These are phyloP conservation scores for Leccinum discolor DNA, from an alignment of 1,284 basidiomycete species.

Conservation along the genomic window DNA sequence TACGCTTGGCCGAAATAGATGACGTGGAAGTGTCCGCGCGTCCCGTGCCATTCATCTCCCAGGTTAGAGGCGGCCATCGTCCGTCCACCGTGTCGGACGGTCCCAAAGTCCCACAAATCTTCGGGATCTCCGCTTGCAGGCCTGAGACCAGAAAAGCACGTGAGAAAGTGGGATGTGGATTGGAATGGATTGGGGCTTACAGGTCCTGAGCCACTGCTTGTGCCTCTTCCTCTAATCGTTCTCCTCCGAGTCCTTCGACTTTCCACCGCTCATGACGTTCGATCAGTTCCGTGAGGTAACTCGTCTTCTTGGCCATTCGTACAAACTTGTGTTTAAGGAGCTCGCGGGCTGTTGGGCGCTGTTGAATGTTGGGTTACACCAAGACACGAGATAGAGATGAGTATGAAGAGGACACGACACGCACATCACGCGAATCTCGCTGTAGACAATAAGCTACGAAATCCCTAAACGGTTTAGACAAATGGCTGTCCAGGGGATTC, in stretches of 20 bases:
- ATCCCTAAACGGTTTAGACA: slow-evolving; percentile 91
- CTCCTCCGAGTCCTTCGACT: slow-evolving; percentile 71
- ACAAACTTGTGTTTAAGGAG: slow-evolving; percentile 97
- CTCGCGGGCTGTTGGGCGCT: slow-evolving; percentile 94
- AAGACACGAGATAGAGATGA: neutral
- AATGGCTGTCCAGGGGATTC: slow-evolving; percentile 91
- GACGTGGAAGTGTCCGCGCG: no score
- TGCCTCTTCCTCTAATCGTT: slow-evolving; percentile 32
- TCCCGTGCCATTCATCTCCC: no score
- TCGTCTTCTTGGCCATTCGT: slow-evolving; percentile 91
- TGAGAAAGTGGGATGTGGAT: slow-evolving; percentile 21
- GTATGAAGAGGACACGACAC: slow-evolving; percentile 25
- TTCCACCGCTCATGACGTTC: slow-evolving; percentile 94
- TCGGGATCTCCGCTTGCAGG: no score
- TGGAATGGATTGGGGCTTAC: slow-evolving; percentile 34
- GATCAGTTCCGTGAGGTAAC: slow-evolving; percentile 92
- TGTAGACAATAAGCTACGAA: slow-evolving; percentile 94
- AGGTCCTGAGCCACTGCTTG: slow-evolving; percentile 57
- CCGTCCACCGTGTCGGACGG: no score
- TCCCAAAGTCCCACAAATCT: no score
- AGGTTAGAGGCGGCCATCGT: no score
- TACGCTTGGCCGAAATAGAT: no score
- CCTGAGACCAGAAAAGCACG: no score
- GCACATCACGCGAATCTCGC: slow-evolving; percentile 88
- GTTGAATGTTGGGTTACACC: slow-evolving; percentile 18